Percentiles rank a stretch among this genome's conserved stretches.
Conservation (phyloP, 129 eudicot genomes). For the Mikania micrantha region DNA sequence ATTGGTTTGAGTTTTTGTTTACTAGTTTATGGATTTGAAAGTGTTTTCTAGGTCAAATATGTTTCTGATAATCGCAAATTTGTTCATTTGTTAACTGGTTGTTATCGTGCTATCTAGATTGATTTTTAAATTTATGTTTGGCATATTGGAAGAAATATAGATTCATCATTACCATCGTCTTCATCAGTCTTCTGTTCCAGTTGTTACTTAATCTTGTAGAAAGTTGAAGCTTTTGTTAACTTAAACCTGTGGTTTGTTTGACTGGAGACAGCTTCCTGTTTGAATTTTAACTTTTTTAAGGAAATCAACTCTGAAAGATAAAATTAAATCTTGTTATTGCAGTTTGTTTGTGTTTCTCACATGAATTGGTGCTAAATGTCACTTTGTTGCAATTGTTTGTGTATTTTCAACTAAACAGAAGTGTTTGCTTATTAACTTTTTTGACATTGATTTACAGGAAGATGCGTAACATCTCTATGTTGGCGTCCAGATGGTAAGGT, state of each 20-base stretch:
- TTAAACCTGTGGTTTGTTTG: background rate
- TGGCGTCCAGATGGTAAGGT: slow-evolving; percentile 99
- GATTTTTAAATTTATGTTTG: background rate
- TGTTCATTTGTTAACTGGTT: background rate
- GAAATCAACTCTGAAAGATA: background rate
- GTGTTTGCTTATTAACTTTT: background rate
- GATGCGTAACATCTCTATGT: slow-evolving; percentile 74
- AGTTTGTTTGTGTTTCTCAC: background rate
- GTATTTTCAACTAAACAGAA: background rate
- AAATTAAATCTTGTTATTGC: background rate
- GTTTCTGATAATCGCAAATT: background rate
- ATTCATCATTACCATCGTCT: background rate
- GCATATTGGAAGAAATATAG: background rate
- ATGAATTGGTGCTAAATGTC: background rate
- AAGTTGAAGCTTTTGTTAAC: background rate
- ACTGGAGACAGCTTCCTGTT: background rate
- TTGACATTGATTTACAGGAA: slow-evolving; percentile 37
- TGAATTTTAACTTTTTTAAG: background rate
- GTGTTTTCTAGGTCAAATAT: background rate
- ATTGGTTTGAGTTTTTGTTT: no score
- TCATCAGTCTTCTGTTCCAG: background rate
- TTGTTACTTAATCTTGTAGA: background rate
- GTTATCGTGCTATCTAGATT: background rate
- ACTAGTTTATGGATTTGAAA: background rate
- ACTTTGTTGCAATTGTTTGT: background rate